These are phyloP conservation scores for Chaetomium cochliodes DNA, from an alignment of 495 filamentous ascomycete genomes.

Conservation along the genomic window DNA sequence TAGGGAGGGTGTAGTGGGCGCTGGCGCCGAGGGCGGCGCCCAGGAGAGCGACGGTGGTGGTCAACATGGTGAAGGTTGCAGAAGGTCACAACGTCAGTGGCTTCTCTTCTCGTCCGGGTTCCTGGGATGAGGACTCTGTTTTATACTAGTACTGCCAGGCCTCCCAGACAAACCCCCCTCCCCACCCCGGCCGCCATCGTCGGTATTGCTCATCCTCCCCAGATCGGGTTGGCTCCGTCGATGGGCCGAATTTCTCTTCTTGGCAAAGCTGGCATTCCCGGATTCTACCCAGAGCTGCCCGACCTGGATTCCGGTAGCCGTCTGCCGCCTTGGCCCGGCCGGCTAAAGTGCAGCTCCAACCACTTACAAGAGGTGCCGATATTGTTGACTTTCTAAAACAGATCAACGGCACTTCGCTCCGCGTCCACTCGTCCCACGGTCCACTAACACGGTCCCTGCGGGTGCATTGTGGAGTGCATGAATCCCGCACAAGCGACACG, in stretches of 20 bases:
- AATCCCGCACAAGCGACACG: slow-evolving; percentile 6
- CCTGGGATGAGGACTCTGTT: background rate
- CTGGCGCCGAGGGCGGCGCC: slow-evolving; percentile 27
- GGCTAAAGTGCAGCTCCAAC: slow-evolving; percentile 23
- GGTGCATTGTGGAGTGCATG: slow-evolving; percentile 25
- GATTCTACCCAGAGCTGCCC: slow-evolving; percentile 13
- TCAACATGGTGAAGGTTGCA: slow-evolving; percentile 24
- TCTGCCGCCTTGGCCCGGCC: slow-evolving; percentile 27
- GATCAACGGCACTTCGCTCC: slow-evolving; percentile 18
- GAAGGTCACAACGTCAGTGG: background rate
- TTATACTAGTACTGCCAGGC: slow-evolving; percentile 1
- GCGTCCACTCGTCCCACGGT: slow-evolving; percentile 6
- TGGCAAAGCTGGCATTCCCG: slow-evolving; percentile 23
- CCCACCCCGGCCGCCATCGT: background rate
- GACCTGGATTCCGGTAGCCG: slow-evolving; percentile 13
- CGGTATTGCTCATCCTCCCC: slow-evolving; percentile 17
- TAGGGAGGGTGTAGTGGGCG: slow-evolving; percentile 37
- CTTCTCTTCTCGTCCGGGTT: background rate
- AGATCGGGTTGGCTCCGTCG: slow-evolving; percentile 22
- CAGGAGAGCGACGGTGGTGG: slow-evolving; percentile 22
- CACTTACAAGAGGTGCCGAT: slow-evolving; percentile 16
- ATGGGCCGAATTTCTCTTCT: slow-evolving; percentile 13
- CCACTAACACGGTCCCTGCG: background rate
- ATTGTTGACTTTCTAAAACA: slow-evolving; percentile 21
- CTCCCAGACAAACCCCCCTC: background rate